phyloP scores from a whole-genome alignment of 108 stramenopile species.

The Fistulifera solaris region DNA sequence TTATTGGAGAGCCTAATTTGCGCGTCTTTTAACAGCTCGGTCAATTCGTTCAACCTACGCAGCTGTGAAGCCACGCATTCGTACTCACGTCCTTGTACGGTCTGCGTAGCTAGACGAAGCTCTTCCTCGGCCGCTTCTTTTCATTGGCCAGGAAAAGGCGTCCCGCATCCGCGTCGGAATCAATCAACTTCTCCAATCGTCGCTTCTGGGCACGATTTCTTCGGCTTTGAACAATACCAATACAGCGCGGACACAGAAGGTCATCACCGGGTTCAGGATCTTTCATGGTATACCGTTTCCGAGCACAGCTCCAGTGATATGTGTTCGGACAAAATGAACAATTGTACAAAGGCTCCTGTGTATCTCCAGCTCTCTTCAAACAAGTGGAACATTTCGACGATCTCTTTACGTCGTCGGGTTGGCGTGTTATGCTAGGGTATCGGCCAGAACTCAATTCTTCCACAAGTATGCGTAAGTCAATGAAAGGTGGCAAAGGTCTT shows the following conservation, averaged over 20 bases:
- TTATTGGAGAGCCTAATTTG: constrained; percentile 43
- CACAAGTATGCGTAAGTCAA: constrained; percentile 55
- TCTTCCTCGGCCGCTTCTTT: constrained; percentile 12
- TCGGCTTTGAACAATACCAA: constrained; percentile 28
- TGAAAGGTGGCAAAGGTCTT: constrained; percentile 26
- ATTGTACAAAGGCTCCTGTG: constrained; percentile 25
- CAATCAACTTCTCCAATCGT: constrained; percentile 43
- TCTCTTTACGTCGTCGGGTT: constrained; percentile 16
- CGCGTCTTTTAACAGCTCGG: constrained; percentile 68
- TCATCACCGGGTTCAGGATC: constrained; percentile 60
- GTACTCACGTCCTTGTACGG: constrained; percentile 52
- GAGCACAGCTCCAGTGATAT: constrained; percentile 54
- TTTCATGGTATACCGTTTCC: constrained; percentile 35
- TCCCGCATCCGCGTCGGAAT: constrained; percentile 21
- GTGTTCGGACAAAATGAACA: constrained; percentile 67
- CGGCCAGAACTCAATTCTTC: constrained; percentile 62
- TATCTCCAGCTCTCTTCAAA: constrained; percentile 8
- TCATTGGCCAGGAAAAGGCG: background rate
- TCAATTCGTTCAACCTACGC: constrained; percentile 54
- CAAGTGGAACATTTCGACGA: constrained; percentile 43
- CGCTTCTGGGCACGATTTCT: constrained; percentile 61
- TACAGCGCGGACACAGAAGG: constrained; percentile 70
- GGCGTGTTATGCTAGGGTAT: constrained; percentile 65
- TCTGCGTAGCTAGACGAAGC: constrained; percentile 17
- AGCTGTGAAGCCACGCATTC: constrained; percentile 50